Percentiles rank a stretch among this genome's conserved stretches.
Conservation (phyloP, 192 early-diverging fungal genomes). For the Mortierella alpina region DNA sequence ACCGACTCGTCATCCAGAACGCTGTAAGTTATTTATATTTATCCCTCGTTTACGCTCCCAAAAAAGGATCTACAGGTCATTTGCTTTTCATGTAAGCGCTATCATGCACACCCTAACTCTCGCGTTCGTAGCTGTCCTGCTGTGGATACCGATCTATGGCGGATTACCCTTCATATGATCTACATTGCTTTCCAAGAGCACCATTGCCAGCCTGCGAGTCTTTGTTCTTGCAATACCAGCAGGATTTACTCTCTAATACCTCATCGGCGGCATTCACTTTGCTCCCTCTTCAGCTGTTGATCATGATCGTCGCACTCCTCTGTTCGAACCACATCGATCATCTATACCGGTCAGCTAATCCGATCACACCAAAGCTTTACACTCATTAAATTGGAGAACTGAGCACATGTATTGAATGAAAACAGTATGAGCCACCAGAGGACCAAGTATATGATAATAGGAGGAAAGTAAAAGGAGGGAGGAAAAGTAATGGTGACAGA, state of each 20-base stretch:
- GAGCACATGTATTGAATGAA: no score
- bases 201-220: slow-evolving; percentile 55
- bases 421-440: no score
- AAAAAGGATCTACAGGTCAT: neutral
- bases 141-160: slow-evolving; percentile 59
- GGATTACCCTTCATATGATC: slow-evolving; percentile 60
- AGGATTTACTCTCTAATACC: slow-evolving; percentile 40
- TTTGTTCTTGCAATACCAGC: slow-evolving; percentile 53
- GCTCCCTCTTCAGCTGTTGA: slow-evolving; percentile 53
- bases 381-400: slow-evolving; percentile 6
- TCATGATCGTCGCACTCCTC: slow-evolving; percentile 55
- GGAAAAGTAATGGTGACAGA: no score
- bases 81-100: neutral
- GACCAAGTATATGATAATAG: no score
- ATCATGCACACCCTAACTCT: neutral
- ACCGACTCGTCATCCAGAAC: slow-evolving; percentile 48
- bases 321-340: slow-evolving; percentile 64
- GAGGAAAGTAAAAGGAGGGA: no score
- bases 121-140: slow-evolving; percentile 51
- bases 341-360: slow-evolving; percentile 29
- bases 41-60: neutral
- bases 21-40: slow-evolving; percentile 20
- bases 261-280: slow-evolving; percentile 59
- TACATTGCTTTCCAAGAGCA: slow-evolving; percentile 63
- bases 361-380: slow-evolving; percentile 41